Base-by-base conservation (phyloP, 2,329 filamentous ascomycete species). In the Talaromyces atroroseus region DNA sequence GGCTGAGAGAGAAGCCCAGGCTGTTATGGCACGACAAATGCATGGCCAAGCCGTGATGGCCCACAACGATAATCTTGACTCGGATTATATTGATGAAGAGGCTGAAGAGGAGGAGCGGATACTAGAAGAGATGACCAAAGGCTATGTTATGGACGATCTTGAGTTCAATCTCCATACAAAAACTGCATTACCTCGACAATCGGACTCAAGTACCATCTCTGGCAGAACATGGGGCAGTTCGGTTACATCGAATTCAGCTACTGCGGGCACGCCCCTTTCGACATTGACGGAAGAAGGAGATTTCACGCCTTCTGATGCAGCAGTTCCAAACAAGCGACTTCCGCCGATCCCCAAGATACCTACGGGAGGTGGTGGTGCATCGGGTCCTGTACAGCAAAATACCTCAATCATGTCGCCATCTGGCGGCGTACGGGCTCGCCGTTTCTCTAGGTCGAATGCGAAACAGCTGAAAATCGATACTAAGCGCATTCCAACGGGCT, bases 381-480 rank as follows among this genome's bases (percentile, higher is more conserved):
- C 64, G 11, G 45, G 56, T 45, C 49, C 58, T 44, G 61, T 62
- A 52, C 57, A 61, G 20, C 64, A 62, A 50, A 57, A 60, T 52
- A 56, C 51, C 44, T 58, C 46, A 24, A 60, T 52, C 53, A 59
- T 51, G 61, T 58, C 44, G 34, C 54, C 51, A 24, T 56, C 70
- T 21, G 71, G 71, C 56, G 79, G 84, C 42, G 88, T 95, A 52
- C 82, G 89, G 53, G 89, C 82, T 63, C 82, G 92, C 59, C 83
- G 92, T 60, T 75, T 95, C 32, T 96, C 92, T 3, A 89, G 88
- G 7, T 86, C 90, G 64, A 90, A 89, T 64, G 76, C 82, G 14
- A 92, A 89, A 68, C 88, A 92, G 65, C 77, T 97, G 51, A 95
- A 91, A 74, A 96, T 97, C 56, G 90, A 96, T 71, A 96, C 91